phyloP scores from a whole-genome alignment of 1,284 basidiomycete genomes.

The Leccinum idahoense region DNA sequence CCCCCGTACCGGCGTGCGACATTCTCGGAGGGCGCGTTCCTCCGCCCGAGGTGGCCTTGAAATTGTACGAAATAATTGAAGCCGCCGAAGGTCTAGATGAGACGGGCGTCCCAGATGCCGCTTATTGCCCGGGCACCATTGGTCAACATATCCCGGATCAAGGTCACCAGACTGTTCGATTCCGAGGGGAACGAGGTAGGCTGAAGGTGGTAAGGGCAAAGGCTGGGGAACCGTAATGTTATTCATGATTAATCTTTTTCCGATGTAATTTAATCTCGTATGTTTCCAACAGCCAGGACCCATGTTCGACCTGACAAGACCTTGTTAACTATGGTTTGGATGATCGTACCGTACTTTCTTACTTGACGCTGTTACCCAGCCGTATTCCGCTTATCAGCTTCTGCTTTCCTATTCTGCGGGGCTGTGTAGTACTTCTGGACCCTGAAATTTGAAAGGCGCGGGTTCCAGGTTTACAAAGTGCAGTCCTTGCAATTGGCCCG shows the following conservation, averaged over 20 bases:
- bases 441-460: no score
- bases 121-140: conserved; percentile 71
- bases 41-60: conserved; percentile 91
- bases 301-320: neutral
- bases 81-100: conserved; percentile 79
- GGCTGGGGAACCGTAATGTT: neutral
- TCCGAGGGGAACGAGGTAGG: conserved; percentile 41
- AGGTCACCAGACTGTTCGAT: conserved; percentile 61
- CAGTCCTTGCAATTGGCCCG: no score
- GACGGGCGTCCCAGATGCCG: conserved; percentile 69
- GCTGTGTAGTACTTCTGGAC: no score
- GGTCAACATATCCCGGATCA: conserved; percentile 57
- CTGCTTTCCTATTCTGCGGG: neutral
- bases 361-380: neutral
- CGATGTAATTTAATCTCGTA: neutral
- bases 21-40: conserved; percentile 91
- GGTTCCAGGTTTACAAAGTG: no score
- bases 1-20: conserved; percentile 82
- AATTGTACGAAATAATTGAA: conserved; percentile 94
- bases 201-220: neutral
- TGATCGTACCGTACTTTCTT: neutral
- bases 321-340: neutral
- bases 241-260: conserved; percentile 3
- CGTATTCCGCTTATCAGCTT: neutral
- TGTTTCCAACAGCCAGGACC: conserved; percentile 14